Evolutionary conservation across 1,284 basidiomycete genomes (phyloP).

Genomic region (Agroathelia rolfsii): DNA sequence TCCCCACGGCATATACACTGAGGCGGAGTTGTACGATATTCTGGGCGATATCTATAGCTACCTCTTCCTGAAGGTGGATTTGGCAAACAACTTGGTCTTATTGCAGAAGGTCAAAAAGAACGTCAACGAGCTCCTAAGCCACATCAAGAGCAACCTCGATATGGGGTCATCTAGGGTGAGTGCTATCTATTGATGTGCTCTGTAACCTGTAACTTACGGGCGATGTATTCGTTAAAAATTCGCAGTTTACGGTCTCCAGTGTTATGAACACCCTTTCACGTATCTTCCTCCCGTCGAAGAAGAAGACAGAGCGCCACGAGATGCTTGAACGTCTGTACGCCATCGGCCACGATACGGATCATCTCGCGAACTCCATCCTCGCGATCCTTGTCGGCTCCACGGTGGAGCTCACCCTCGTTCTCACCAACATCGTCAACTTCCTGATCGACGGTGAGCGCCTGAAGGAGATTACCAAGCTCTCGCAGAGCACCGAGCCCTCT

Average conservation of each 20-base stretch:
- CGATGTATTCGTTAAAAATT: slow-evolving; percentile 10
- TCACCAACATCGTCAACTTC: slow-evolving; percentile 46
- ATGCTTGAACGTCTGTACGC: slow-evolving; percentile 47
- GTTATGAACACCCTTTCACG: slow-evolving; percentile 35
- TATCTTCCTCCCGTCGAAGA: slow-evolving; percentile 35
- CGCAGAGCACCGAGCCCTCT: slow-evolving; percentile 26
- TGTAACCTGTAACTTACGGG: slow-evolving; percentile 15
- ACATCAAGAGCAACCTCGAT: slow-evolving; percentile 43
- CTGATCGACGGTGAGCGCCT: slow-evolving; percentile 41
- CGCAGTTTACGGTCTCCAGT: slow-evolving; percentile 38
- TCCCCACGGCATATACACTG: slow-evolving; percentile 48
- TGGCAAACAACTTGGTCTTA: slow-evolving; percentile 43
- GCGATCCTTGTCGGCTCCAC: slow-evolving; percentile 61
- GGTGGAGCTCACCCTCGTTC: slow-evolving; percentile 55
- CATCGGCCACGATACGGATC: slow-evolving; percentile 44
- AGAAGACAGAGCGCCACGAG: slow-evolving; percentile 37
- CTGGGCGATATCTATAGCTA: slow-evolving; percentile 66
- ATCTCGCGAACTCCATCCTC: slow-evolving; percentile 57
- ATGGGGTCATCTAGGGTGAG: slow-evolving; percentile 15
- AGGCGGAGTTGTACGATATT: slow-evolving; percentile 49
- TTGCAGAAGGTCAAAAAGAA: slow-evolving; percentile 40
- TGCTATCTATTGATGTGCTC: slow-evolving; percentile 1
- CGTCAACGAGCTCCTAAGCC: slow-evolving; percentile 39
- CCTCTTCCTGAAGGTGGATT: slow-evolving; percentile 64
- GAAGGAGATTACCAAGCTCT: slow-evolving; percentile 28